phyloP scores from a whole-genome alignment of 768 basidiomycete species.

The Russula olivacea region DNA sequence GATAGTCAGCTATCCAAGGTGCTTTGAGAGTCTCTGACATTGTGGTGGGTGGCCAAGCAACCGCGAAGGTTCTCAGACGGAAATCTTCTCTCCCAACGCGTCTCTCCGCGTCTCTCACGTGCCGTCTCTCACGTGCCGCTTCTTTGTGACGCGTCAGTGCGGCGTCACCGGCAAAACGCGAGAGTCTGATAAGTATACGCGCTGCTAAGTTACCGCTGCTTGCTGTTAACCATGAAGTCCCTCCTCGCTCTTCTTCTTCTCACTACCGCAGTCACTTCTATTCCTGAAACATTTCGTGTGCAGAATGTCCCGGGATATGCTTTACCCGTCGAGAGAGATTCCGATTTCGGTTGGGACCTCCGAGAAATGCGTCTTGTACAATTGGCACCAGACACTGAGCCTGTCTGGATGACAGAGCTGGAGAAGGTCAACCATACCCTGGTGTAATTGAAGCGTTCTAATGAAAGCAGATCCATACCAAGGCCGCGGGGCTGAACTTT shows the following conservation, averaged over 20 bases:
- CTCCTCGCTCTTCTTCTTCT: conserved; percentile 11
- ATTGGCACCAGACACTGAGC: conserved; percentile 53
- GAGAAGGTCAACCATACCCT: conserved; percentile 56
- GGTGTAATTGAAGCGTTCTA: background rate
- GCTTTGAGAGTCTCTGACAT: conserved; percentile 38
- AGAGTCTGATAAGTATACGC: too few relatives aligned
- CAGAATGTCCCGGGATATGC: conserved; percentile 12
- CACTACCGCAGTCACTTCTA: background rate
- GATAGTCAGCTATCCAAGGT: conserved; percentile 55
- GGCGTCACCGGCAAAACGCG: background rate
- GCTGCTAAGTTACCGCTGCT: too few relatives aligned
- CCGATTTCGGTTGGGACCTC: conserved; percentile 55
- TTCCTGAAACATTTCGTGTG: conserved; percentile 13
- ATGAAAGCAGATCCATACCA: conserved; percentile 58
- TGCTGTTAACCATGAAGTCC: conserved; percentile 16
- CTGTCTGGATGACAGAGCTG: conserved; percentile 82
- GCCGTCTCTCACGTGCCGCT: background rate
- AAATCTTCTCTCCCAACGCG: too few relatives aligned
- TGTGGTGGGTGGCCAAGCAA: background rate
- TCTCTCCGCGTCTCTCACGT: conserved; percentile 4
- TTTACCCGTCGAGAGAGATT: background rate
- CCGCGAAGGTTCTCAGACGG: background rate
- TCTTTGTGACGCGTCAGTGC: background rate
- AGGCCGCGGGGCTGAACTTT: conserved; percentile 72
- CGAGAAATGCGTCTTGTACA: conserved; percentile 68